Evolutionary conservation across 257 asterid species (phyloP).

Genomic region (Oldenlandia corymbosa): DNA sequence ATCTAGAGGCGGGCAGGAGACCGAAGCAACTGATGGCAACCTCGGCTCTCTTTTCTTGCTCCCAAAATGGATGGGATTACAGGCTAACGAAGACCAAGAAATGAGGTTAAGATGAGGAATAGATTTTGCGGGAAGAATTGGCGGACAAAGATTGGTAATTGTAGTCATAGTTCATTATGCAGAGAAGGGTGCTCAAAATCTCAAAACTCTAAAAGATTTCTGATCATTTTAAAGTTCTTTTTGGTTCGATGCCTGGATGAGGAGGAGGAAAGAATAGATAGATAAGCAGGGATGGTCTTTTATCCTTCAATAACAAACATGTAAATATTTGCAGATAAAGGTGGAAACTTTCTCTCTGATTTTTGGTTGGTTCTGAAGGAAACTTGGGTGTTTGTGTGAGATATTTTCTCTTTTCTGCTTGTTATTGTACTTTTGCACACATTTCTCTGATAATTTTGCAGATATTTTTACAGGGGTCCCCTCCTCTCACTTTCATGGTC

Average conservation of each 20-base stretch:
- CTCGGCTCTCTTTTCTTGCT: constrained; percentile 22
- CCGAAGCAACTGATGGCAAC: constrained; percentile 29
- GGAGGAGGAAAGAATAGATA: background rate
- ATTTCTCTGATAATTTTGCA: background rate
- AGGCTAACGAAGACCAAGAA: constrained; percentile 10
- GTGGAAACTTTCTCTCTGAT: background rate
- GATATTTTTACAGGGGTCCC: background rate
- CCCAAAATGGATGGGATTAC: constrained; percentile 5
- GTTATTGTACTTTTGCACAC: background rate
- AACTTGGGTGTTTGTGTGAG: background rate
- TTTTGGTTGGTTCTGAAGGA: constrained; percentile 29
- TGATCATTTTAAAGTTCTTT: background rate
- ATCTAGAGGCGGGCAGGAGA: constrained; percentile 24
- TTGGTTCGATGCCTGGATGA: background rate
- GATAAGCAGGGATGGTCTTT: background rate
- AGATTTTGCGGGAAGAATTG: constrained; percentile 11
- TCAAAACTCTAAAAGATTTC: background rate
- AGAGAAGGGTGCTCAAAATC: background rate
- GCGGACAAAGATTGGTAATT: constrained; percentile 12
- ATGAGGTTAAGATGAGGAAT: constrained; percentile 10
- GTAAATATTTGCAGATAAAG: constrained; percentile 14
- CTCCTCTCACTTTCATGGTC: background rate
- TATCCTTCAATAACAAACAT: background rate
- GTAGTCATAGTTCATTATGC: constrained; percentile 21
- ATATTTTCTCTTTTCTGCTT: background rate